Evolutionary conservation across 2,329 filamentous ascomycete species (phyloP).

Genomic region (Ampelomyces quisqualis): DNA sequence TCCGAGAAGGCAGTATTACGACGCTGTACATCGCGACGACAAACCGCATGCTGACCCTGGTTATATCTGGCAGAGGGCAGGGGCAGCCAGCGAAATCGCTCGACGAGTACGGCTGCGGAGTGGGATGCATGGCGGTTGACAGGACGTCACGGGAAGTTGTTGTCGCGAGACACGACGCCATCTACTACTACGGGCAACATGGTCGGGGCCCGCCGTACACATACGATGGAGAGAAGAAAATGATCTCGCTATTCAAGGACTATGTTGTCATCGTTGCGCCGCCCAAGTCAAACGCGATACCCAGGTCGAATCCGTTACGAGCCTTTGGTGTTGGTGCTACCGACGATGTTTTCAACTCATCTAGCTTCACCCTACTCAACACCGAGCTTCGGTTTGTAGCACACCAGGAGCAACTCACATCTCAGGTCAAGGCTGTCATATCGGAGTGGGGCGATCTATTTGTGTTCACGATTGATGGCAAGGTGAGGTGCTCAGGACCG

Average conservation of each 20-base stretch:
- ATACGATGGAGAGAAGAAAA: constrained; percentile 86
- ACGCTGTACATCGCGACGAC: constrained; percentile 93
- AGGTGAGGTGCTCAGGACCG: constrained; percentile 56
- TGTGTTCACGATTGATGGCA: constrained; percentile 86
- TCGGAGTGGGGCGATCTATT: constrained; percentile 90
- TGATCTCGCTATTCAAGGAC: constrained; percentile 75
- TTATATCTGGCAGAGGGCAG: constrained; percentile 85
- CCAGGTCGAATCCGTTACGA: constrained; percentile 63
- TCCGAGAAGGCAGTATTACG: constrained; percentile 64
- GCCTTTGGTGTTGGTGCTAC: constrained; percentile 71
- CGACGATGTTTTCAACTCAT: constrained; percentile 81
- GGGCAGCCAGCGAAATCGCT: constrained; percentile 84
- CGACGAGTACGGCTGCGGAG: constrained; percentile 84
- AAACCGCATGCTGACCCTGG: constrained; percentile 78
- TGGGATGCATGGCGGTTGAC: constrained; percentile 94
- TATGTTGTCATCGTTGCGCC: constrained; percentile 88
- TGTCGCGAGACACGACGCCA: constrained; percentile 90
- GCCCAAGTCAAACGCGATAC: constrained; percentile 58
- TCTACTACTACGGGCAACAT: constrained; percentile 87
- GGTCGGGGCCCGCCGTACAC: constrained; percentile 85
- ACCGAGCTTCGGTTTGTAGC: constrained; percentile 87
- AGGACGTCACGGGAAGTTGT: constrained; percentile 78
- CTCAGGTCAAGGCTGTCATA: constrained; percentile 77
- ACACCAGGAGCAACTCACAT: constrained; percentile 81
- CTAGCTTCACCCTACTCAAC: constrained; percentile 88